A percentile compares a stretch with the other conserved stretches of the same genome.
These are phyloP conservation scores for Phytophthora crassamura DNA, from an alignment of 352 stramenopile genomes.

Conservation along the genomic window DNA sequence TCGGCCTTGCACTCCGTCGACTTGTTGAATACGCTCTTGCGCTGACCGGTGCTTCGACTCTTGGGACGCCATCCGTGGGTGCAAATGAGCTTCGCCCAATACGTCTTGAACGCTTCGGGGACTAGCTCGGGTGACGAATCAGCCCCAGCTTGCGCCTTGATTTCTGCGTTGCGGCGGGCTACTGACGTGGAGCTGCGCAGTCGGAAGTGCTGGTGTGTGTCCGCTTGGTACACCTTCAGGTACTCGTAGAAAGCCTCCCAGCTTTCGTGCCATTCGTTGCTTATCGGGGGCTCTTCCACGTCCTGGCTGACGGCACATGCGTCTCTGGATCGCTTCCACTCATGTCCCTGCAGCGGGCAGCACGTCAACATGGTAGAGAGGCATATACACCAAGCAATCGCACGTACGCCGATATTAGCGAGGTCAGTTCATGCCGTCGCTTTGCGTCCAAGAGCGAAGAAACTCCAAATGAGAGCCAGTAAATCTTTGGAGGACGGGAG, in stretches of 20 bases:
- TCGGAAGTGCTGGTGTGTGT: constrained; percentile 12
- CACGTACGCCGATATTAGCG: too few relatives aligned
- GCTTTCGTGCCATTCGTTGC: constrained; percentile 8
- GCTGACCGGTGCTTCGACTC: constrained; percentile 2
- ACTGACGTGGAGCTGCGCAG: constrained; percentile 2
- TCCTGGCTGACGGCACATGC: constrained; percentile 1
- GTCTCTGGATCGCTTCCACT: constrained; percentile 8
- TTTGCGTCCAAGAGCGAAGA: not conserved
- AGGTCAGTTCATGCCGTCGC: not conserved
- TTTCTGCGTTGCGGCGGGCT: constrained; percentile 1
- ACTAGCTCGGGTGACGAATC: not conserved
- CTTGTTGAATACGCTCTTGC: constrained; percentile 11
- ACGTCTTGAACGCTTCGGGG: not conserved
- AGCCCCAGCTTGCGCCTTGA: not conserved
- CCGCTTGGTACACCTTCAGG: constrained; percentile 1
- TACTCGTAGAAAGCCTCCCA: constrained; percentile 6
- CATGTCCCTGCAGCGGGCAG: not conserved
- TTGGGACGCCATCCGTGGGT: constrained; percentile 16
- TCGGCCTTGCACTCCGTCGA: constrained; percentile 9
- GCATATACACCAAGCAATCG: too few relatives aligned
- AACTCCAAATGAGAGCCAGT: not conserved
- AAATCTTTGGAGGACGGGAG: not conserved
- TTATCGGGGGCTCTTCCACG: not conserved
- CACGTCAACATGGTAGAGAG: too few relatives aligned
- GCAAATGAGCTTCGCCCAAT: constrained; percentile 1